Conservation (phyloP, 2,329 filamentous ascomycete genomes). For the Aspergillus sp. region DNA sequence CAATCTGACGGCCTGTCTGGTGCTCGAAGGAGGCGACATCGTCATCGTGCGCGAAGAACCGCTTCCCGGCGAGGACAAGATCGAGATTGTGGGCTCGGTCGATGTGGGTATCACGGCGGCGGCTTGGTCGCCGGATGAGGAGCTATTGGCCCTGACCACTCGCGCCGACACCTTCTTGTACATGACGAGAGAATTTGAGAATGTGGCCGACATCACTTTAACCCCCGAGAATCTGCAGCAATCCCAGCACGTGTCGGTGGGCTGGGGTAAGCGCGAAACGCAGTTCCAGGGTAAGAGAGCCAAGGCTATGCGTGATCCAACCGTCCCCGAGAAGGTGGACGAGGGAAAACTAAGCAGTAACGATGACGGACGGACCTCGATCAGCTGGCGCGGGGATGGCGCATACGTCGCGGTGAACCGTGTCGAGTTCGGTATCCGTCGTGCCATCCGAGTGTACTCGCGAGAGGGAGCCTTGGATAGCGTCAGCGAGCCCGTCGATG, state of each 20-base stretch:
- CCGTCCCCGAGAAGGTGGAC: conserved; percentile 89
- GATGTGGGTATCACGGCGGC: conserved; percentile 88
- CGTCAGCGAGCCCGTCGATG: conserved; percentile 91
- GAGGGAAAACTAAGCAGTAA: conserved; percentile 70
- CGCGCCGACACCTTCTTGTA: conserved; percentile 76
- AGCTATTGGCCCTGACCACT: conserved; percentile 81
- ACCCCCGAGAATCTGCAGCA: conserved; percentile 73
- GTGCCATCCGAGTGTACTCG: conserved; percentile 85
- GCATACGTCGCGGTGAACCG: conserved; percentile 85
- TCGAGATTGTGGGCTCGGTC: conserved; percentile 94
- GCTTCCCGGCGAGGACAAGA: conserved; percentile 67
- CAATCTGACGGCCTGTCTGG: conserved; percentile 71
- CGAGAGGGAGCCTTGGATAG: conserved; percentile 88
- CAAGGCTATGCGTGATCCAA: conserved; percentile 83
- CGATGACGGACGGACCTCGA: conserved; percentile 70
- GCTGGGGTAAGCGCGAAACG: conserved; percentile 97
- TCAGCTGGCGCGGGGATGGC: conserved; percentile 94
- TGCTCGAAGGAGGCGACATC: conserved; percentile 89
- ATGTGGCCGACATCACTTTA: conserved; percentile 72
- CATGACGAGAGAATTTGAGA: conserved; percentile 91
- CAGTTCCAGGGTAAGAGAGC: conserved; percentile 94
- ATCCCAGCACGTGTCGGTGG: conserved; percentile 94
- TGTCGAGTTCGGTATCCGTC: conserved; percentile 66
- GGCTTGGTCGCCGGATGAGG: conserved; percentile 92
- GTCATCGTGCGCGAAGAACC: conserved; percentile 76